These are phyloP conservation scores for Parasarocladium wereldwijsianum DNA, from an alignment of 2,329 filamentous ascomycete genomes.

Conservation along the genomic window DNA sequence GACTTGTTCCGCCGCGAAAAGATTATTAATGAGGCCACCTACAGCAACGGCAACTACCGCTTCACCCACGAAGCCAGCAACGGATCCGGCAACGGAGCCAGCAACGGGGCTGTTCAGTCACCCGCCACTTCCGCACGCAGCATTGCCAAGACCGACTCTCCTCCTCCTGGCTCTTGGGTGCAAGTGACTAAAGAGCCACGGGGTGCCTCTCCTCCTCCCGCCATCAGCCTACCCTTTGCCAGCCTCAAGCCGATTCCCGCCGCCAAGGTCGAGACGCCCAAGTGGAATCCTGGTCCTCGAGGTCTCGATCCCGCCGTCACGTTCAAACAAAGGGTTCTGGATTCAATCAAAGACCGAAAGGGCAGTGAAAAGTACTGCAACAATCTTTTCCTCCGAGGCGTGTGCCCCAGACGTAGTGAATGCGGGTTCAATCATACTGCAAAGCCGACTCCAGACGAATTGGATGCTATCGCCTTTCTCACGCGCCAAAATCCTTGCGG, in stretches of 20 bases:
- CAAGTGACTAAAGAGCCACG: constrained; percentile 24
- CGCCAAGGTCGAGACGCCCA: constrained; percentile 8
- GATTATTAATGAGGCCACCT: constrained; percentile 23
- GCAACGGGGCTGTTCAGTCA: not conserved
- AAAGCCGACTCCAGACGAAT: constrained; percentile 35
- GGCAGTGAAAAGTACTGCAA: constrained; percentile 45
- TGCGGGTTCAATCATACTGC: constrained; percentile 45
- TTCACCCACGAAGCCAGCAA: not conserved
- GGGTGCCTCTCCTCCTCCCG: constrained; percentile 18
- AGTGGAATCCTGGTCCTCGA: constrained; percentile 39
- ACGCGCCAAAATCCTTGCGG: constrained; percentile 43
- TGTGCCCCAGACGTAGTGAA: constrained; percentile 29
- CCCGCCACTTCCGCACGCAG: constrained; percentile 9
- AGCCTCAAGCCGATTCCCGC: constrained; percentile 22
- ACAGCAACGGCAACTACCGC: not conserved
- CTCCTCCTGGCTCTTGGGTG: constrained; percentile 21
- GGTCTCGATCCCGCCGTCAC: constrained; percentile 38
- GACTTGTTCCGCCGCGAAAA: constrained; percentile 40
- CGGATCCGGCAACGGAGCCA: not conserved
- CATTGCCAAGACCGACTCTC: constrained; percentile 1
- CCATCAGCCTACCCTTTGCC: constrained; percentile 25
- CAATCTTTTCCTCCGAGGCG: constrained; percentile 42
- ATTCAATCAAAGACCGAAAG: constrained; percentile 40
- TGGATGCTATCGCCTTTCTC: constrained; percentile 39
- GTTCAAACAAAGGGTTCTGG: constrained; percentile 29